These are phyloP conservation scores for Heliophila coronopifolia DNA, from an alignment of 441 rosid genomes.

Conservation along the genomic window DNA sequence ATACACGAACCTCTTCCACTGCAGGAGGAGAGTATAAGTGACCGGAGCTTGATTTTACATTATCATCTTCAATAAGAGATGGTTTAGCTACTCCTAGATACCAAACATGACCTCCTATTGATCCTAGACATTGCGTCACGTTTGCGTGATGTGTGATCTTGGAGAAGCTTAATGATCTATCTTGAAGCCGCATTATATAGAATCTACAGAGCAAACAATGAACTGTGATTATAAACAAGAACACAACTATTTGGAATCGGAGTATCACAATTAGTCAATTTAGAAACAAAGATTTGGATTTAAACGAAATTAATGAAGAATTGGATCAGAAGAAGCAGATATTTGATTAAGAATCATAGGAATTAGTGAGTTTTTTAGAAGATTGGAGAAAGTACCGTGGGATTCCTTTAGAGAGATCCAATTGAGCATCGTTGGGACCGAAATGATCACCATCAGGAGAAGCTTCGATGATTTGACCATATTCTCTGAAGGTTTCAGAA, in stretches of 20 bases:
- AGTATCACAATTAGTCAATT: too few relatives aligned
- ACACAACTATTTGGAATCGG: too few relatives aligned
- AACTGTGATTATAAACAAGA: background rate
- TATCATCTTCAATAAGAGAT: conserved; percentile 36
- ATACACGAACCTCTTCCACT: too few relatives aligned
- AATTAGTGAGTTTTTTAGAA: background rate
- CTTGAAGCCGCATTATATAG: conserved; percentile 49
- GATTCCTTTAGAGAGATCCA: conserved; percentile 56
- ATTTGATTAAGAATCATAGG: background rate
- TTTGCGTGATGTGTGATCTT: conserved; percentile 67
- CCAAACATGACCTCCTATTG: conserved; percentile 71
- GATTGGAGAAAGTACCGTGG: conserved; percentile 48
- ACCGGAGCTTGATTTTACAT: too few relatives aligned
- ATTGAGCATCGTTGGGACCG: conserved; percentile 74
- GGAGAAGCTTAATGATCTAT: conserved; percentile 39
- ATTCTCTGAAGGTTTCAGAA: conserved; percentile 50
- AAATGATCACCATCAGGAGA: conserved; percentile 49
- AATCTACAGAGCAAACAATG: too few relatives aligned
- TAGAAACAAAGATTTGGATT: too few relatives aligned
- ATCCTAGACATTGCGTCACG: conserved; percentile 83
- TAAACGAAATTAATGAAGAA: background rate
- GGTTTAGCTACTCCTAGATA: conserved; percentile 74
- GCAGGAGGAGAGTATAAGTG: too few relatives aligned
- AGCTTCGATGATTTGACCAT: conserved; percentile 58
- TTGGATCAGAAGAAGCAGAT: background rate